Evolutionary conservation across 495 filamentous ascomycete genomes (phyloP), one percentile per base, ranked within the genome.

Genomic region (Filosporella fistucella): DNA sequence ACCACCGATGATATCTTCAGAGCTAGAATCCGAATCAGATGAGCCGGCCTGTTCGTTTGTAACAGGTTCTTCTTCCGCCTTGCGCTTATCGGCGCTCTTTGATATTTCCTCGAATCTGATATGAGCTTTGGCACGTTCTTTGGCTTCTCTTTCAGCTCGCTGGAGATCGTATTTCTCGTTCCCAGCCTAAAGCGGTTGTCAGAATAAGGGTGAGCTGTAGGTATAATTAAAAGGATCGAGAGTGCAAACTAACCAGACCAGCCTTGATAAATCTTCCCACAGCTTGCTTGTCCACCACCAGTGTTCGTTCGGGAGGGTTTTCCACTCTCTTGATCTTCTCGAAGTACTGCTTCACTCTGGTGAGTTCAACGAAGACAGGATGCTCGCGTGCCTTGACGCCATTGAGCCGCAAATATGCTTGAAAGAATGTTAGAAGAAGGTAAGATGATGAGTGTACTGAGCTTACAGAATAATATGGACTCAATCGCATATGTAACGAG

Each of bases 391-490:
- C 80, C 59, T 95, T 78, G 8, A 82, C 77, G 36, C 84, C 89
- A 55, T 88, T 84, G 21, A 97, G 77, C 40, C 81, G 79, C 21
- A 98, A 68, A 52, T 88, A 85, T 32, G 86, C 88, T 94, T 47
- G 17, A 22, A 26, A 10, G 33, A 1, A 22, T 16, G 58, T 76
- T 50, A 74, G 68, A 42, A 28, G 11, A 1, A 1, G 21, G 1
- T 13, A 3, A 14, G 1, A 2, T 12, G 22, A 7, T 23, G 16
- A 12, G 4, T 14, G 4, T n/a, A n/a, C 14, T 5, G 11, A 8
- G 63, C 81, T 48, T 65, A 94, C 88, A 91, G 65, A 94, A 97
- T 17, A 97, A 63, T 12, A 96, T 68, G n/a, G 89, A 94, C 53
- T 97, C 90, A 41, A 98, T 80, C 0, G 90, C 78, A 62, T 97